A percentile compares a stretch with the other conserved stretches of the same genome.
phyloP scores from a whole-genome alignment of 306 rosid species.

The Malus sieversii region DNA sequence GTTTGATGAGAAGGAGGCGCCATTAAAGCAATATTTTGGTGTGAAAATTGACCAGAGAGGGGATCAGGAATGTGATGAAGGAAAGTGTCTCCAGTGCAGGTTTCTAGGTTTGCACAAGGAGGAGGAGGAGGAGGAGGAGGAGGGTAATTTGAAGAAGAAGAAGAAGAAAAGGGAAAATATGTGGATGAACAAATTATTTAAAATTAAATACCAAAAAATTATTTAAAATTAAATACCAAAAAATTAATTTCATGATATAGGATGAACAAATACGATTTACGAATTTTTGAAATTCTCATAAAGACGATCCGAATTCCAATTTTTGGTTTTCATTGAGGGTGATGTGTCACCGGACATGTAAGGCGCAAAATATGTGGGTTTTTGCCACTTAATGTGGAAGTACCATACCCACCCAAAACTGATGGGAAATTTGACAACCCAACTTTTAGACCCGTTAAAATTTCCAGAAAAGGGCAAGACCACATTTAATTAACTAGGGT shows the following conservation, averaged over 20 bases:
- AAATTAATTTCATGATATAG: fast-evolving
- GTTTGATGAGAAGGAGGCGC: neutral
- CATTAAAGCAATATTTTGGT: conserved; percentile 10
- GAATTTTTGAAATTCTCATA: fast-evolving
- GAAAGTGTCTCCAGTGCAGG: conserved; percentile 8
- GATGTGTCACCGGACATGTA: conserved; percentile 17
- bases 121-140: too few relatives aligned
- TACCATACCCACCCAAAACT: neutral
- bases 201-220: too few relatives aligned
- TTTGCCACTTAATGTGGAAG: conserved; percentile 29
- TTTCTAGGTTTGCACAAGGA: conserved; percentile 21
- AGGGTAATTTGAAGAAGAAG: too few relatives aligned
- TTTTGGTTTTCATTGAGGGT: neutral
- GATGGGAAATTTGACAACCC: neutral
- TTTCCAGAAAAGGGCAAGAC: neutral
- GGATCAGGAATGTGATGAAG: conserved; percentile 28
- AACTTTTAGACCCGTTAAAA: neutral
- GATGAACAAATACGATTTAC: too few relatives aligned
- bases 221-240: too few relatives aligned
- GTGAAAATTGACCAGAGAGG: conserved; percentile 29
- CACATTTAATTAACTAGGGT: neutral
- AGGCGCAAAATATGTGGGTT: conserved; percentile 31
- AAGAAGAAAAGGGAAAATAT: too few relatives aligned
- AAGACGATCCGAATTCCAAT: too few relatives aligned
- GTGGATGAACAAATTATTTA: too few relatives aligned